Evolutionary conservation across 805 yeast species (phyloP).

Genomic region (Kockiozyma suomiensis): DNA sequence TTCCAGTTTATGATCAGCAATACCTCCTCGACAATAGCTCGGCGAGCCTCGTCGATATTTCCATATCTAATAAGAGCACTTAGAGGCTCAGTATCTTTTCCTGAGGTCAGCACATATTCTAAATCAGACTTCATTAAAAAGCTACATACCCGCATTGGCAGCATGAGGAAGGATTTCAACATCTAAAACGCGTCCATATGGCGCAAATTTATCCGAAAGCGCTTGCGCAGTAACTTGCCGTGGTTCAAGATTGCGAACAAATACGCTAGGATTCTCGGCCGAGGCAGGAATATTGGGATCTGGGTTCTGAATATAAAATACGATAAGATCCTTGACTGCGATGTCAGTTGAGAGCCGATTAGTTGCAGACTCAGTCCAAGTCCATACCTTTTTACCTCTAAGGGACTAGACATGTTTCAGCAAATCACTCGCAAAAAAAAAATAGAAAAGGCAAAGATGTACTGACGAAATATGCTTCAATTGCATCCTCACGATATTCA

Average conservation of each 20-base stretch:
- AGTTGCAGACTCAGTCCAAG: too few species aligned
- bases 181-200: slow-evolving; percentile 64
- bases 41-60: slow-evolving; percentile 28
- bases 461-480: slow-evolving; percentile 66
- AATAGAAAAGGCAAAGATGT: not conserved
- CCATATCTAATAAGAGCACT: slow-evolving; percentile 19
- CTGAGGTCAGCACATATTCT: not conserved
- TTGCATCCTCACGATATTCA: slow-evolving; percentile 83
- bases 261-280: slow-evolving; percentile 69
- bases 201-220: slow-evolving; percentile 59
- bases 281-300: slow-evolving; percentile 43
- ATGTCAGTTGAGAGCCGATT: not conserved
- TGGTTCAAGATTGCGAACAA: slow-evolving; percentile 69
- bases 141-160: not conserved
- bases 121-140: too few species aligned
- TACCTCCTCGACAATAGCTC: slow-evolving; percentile 29
- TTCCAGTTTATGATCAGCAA: not conserved
- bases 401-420: slow-evolving; percentile 2
- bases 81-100: slow-evolving; percentile 3
- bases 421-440: too few species aligned
- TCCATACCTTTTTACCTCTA: slow-evolving; percentile 1
- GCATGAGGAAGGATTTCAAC: slow-evolving; percentile 4
- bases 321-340: not conserved
- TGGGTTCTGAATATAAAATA: slow-evolving; percentile 43
- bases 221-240: slow-evolving; percentile 54